Base-by-base conservation (phyloP, 768 basidiomycete species). In the Termitomyces sp. region DNA sequence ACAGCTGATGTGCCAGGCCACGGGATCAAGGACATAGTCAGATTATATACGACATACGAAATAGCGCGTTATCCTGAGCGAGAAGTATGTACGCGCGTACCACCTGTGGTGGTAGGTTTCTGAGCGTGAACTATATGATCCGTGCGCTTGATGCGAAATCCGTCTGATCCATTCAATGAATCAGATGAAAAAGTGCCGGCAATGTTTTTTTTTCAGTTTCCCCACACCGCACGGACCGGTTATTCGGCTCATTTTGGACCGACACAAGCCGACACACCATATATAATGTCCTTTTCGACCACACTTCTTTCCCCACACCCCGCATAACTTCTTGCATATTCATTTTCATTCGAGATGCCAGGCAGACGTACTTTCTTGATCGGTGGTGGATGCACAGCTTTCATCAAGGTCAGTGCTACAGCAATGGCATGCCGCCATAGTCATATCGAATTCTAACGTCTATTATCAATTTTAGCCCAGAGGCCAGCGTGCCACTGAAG, bases 381-480 rank as follows among this genome's bases (percentile, higher is more conserved):
- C 49, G 89, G 89, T 5, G 85, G 79, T 44, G 89, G 90, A 62
- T 86, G 84, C 66, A 92, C 91, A 0, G 85, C 85, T 23, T 92
- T 91, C 69, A 85, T 83, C 68, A 92, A 92, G 81, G 89, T 86
- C 48, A 52, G 76, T 38, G 44, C 28, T 26, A 41, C 10, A 18
- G n/a, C 13, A 13, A 40, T 16, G 16, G 18, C 12, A 32, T 23
- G 23, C 23, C 23, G 23, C 23, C 23, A 23, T 13, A 5, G 13
- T 41, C 32, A 9, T 7, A 48, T 2, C n/a, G n/a, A 43, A 20
- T 13, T 32, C 20, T 26, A 1, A 51, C n/a, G 14, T 7, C 5
- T 36, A 46, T n/a, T 26, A 14, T 35, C 51, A 60, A 66, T 48
- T 54, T 58, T 41, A 90, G 89, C 91, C 88, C 14, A 82, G 84